Evolutionary conservation across 2,329 filamentous ascomycete species (phyloP).

Genomic region (Ascochyta fabae): DNA sequence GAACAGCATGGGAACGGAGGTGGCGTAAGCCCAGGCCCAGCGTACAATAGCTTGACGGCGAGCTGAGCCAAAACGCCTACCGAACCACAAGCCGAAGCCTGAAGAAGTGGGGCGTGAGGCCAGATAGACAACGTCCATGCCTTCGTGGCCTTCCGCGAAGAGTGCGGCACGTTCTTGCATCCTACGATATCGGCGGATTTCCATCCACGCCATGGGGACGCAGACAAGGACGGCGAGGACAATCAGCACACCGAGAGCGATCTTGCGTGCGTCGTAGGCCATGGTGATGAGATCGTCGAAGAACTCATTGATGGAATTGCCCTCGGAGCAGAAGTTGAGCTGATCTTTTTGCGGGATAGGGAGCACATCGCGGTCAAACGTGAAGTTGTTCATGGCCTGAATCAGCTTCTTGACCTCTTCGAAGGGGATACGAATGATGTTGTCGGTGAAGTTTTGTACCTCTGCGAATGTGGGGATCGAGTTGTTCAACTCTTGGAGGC

Average conservation of each 20-base stretch:
- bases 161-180: constrained; percentile 74
- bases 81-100: constrained; percentile 71
- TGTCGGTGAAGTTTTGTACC: constrained; percentile 81
- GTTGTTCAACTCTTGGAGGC: constrained; percentile 74
- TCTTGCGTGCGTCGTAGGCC: constrained; percentile 71
- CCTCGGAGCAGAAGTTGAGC: constrained; percentile 86
- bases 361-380: constrained; percentile 78
- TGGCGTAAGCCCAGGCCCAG: constrained; percentile 88
- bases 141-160: constrained; percentile 73
- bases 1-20: constrained; percentile 83
- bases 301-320: constrained; percentile 81
- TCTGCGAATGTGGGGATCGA: constrained; percentile 83
- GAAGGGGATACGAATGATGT: constrained; percentile 79
- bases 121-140: constrained; percentile 89
- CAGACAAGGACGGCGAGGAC: constrained; percentile 75
- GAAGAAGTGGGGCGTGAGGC: constrained; percentile 81
- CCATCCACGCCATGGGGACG: constrained; percentile 78
- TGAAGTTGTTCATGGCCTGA: constrained; percentile 73
- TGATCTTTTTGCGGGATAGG: constrained; percentile 83
- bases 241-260: constrained; percentile 77
- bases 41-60: constrained; percentile 75
- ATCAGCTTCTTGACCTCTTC: constrained; percentile 77
- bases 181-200: constrained; percentile 76
- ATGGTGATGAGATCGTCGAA: constrained; percentile 75
- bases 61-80: constrained; percentile 67